Evolutionary conservation across 257 asterid species (phyloP), one percentile per base, ranked within the genome.

Genomic region (Fraxinus anomala): DNA sequence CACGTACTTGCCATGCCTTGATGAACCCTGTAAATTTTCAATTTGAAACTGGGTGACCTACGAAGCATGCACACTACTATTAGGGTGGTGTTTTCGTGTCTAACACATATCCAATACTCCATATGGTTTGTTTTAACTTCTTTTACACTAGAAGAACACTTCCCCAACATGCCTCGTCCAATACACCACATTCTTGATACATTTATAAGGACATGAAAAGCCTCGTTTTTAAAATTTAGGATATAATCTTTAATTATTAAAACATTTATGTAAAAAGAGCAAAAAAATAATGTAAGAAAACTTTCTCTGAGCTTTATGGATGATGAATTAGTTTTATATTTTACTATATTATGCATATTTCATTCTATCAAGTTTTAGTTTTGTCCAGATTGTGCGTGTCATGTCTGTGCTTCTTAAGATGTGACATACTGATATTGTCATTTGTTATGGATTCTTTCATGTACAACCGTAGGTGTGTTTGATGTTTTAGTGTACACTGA

Each of bases 1-100:
- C 63, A 92, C 99, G 31, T 94, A 92, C 83, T 85, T 94, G 91
- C 99, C 99, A 9, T 94, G 99, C 85, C 90, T 94, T 37, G 99
- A 94, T 56, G 99, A 94, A 83, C 87, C 97, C 12, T 94, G 99
- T 94, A 88, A 89, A 89, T 9, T 30, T 36, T 40, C 33, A 70
- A 47, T 31, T 28, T 24, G 3, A 2, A 51, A 47, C 9, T 80
- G 23, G 13, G 65, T 44, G 28, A 17, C 17, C 24, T 17, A 5
- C 65, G 24, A 54, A 54, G 65, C 65, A 54, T 2, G 3, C 3
- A n/a, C 24, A 4, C 65, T 54, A 1, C 65, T 16, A 19, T 1
- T 54, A 17, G 24, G 11, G 11, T 7, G 24, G 9, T 3, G 65
- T 54, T 8, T 19, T 17, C 65, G 6, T 54, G 65, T 54, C 65